Percentiles rank a stretch among this genome's conserved stretches.
These are phyloP conservation scores for Excoecaria cochinchinensis DNA, from an alignment of 345 rosid genomes.

Conservation along the genomic window DNA sequence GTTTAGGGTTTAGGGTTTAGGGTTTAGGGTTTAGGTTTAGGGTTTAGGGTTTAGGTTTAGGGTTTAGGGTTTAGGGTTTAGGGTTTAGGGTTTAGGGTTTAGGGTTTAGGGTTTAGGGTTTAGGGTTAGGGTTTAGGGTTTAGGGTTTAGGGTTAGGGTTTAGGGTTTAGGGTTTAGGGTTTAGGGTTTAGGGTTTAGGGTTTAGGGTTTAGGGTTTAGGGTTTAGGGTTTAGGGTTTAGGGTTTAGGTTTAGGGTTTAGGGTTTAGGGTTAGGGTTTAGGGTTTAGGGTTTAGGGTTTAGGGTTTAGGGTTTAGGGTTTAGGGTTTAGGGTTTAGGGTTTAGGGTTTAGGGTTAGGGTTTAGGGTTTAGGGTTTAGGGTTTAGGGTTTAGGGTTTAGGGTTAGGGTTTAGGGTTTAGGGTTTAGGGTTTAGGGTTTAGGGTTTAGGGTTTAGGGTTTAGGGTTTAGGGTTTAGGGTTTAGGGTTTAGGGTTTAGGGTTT, in stretches of 20 bases:
- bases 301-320: slow-evolving; percentile 24
- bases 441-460: slow-evolving; percentile 17
- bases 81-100: slow-evolving; percentile 6
- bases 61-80: slow-evolving; percentile 9
- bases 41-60: slow-evolving; percentile 5
- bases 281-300: slow-evolving; percentile 22
- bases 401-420: slow-evolving; percentile 18
- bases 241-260: slow-evolving; percentile 22
- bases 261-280: slow-evolving; percentile 22
- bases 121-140: slow-evolving; percentile 3
- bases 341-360: slow-evolving; percentile 20
- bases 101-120: slow-evolving; percentile 7
- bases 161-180: slow-evolving; percentile 6
- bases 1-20: slow-evolving; percentile 1
- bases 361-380: slow-evolving; percentile 17
- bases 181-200: slow-evolving; percentile 6
- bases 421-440: slow-evolving; percentile 23
- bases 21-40: neutral
- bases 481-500: slow-evolving; percentile 4
- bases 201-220: neutral
- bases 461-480: slow-evolving; percentile 22
- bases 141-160: neutral
- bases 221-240: slow-evolving; percentile 13
- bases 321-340: slow-evolving; percentile 21
- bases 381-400: slow-evolving; percentile 29